Evolutionary conservation across 2,329 filamentous ascomycete genomes (phyloP), one percentile per base, ranked within the genome.

Genomic region (Pseudogymnoascus verrucosus): DNA sequence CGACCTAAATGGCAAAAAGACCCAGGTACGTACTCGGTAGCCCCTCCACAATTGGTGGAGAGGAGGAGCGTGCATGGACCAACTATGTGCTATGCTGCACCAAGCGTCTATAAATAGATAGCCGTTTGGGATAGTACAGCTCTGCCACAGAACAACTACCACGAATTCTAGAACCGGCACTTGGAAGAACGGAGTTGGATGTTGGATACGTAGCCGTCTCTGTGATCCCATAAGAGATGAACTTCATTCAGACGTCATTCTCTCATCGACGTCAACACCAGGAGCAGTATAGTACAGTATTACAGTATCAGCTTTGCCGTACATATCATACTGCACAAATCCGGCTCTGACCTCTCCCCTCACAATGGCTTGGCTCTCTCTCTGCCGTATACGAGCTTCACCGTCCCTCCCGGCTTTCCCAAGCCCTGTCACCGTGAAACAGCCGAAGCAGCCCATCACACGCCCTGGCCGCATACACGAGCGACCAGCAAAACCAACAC

Each of bases 391-490:
- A 54, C 47, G 47, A 54, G 26, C 47, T 19, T 54, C 47, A 54
- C 26, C 26, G 47, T 54, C n/a, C 47, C 1, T 11, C 19, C 47
- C 44, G 26, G 16, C 47, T 1, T 11, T 19, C 47, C 23, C 47
- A 31, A 54, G 47, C 47, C 47, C 26, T 54, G 47, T 31, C 26
- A 4, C 2, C 31, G 47, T 54, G 47, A 54, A 54, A 54, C 47
- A 54, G 47, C 47, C 47, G 47, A 54, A 54, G 14, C 7, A 54
- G 47, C 47, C 23, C 47, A 54, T 54, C 47, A 54, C 47, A 54
- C 47, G 47, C 47, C 47, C n/a, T 6, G 47, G 47, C 47, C 47
- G 26, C 47, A 54, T 54, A 54, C 47, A 54, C 47, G 47, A 54
- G 10, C 47, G n/a, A 54, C 47, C 47, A 54, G n/a, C n/a, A 28